Base-by-base conservation (phyloP, 1,284 basidiomycete species). In the Marasmius sp. region DNA sequence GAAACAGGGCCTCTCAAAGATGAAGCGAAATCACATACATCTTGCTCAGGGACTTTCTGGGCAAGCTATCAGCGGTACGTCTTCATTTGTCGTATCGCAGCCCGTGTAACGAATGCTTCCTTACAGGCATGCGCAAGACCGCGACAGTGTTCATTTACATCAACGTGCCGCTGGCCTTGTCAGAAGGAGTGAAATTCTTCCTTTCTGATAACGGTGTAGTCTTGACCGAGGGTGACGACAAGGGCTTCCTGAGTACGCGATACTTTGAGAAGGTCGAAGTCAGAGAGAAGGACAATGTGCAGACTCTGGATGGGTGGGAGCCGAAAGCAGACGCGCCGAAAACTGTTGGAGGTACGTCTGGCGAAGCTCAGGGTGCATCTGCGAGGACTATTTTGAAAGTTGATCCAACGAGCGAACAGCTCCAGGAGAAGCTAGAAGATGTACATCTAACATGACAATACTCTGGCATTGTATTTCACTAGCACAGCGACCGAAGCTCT, bases 21-120 rank as follows among this genome's bases (percentile, higher is more conserved):
- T 95, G 94, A 81, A 75, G 14, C 82, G 94, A 33, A 95, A 94
- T 66, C 93, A 97, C 69, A 91, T 97, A 55, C 95, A 97, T 71
- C 81, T 96, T 11, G 94, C 95, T 0, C 88, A 92, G 73, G 87
- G 88, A 54, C 78, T 91, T 7, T 76, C 80, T 14, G 83, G 84
- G 1, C 83, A 84, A 9, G 86, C 93, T 51, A 84, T 91, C 61
- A 94, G 92, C 65, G 92, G 93, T 92, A 62, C 48, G 83, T 72
- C 20, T 43, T 38, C 9, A 39, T 27, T 37, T 54, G 9, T 20
- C 37, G 11, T 27, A 22, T 14, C 50, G 7, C 14, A 18, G 22
- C 8, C 27, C 39, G 22, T 7, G 27, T 45, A 20, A 54, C 45
- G 57, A 16, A 36, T 39, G 12, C 36, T 16, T 45, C 34, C 43